Evolutionary conservation across 129 eudicot species (phyloP).

Genomic region (Helianthus tuberosus): DNA sequence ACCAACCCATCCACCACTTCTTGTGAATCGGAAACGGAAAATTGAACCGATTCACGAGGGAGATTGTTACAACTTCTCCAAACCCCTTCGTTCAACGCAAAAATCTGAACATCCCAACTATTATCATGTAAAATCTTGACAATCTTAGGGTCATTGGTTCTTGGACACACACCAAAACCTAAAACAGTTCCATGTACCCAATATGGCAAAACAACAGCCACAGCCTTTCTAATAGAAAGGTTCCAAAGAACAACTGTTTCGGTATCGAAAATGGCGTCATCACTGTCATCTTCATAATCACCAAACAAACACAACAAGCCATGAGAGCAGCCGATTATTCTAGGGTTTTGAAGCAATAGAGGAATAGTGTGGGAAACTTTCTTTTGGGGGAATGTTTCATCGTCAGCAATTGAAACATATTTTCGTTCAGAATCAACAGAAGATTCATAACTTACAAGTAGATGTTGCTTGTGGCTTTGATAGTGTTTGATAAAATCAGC

Average conservation of each 20-base stretch:
- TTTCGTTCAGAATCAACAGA: background rate
- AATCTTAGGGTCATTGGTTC: too few relatives aligned
- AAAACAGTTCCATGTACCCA: background rate
- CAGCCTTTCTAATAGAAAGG: too few relatives aligned
- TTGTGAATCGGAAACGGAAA: too few relatives aligned
- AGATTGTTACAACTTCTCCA: background rate
- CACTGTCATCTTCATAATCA: too few relatives aligned
- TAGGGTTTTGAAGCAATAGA: too few relatives aligned
- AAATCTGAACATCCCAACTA: background rate
- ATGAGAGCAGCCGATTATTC: too few relatives aligned
- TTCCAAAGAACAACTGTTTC: too few relatives aligned
- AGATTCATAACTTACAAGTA: background rate
- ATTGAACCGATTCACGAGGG: background rate
- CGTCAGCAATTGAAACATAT: conserved; percentile 2
- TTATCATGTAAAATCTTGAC: too few relatives aligned
- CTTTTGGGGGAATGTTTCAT: background rate
- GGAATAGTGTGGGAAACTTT: background rate
- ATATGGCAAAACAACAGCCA: background rate
- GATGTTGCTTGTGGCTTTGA: background rate
- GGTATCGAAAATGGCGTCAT: background rate
- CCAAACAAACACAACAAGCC: background rate
- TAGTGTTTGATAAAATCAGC: background rate
- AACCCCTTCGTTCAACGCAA: background rate
- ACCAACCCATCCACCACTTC: too few relatives aligned
- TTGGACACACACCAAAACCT: conserved; percentile 10